Percentiles rank a stretch among this genome's conserved stretches.
Conservation (phyloP, 2,329 filamentous ascomycete genomes). For the Davidsoniella virescens region DNA sequence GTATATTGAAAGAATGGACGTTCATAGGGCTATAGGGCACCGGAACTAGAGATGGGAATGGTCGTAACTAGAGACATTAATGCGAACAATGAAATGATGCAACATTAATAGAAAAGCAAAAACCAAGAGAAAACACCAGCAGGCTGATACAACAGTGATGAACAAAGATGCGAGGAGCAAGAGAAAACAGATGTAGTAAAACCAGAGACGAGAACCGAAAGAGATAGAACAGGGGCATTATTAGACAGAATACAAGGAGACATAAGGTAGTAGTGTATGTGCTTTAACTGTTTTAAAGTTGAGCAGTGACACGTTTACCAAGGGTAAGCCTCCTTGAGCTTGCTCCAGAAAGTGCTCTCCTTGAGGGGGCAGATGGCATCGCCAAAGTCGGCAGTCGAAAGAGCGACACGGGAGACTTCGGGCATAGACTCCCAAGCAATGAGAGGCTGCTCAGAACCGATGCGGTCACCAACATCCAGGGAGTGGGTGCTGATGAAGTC, state of each 20-base stretch:
- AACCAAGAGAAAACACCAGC: not conserved
- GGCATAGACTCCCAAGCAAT: conserved; percentile 29
- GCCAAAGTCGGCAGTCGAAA: conserved; percentile 25
- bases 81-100: not conserved
- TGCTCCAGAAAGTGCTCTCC: conserved; percentile 17
- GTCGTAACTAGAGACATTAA: conserved; percentile 1
- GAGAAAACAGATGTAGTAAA: not conserved
- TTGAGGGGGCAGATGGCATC: conserved; percentile 27
- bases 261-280: not conserved
- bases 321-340: conserved; percentile 13
- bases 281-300: conserved; percentile 1
- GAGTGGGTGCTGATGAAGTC: conserved; percentile 21
- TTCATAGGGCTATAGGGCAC: not conserved
- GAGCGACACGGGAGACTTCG: conserved; percentile 20
- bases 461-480: conserved; percentile 21
- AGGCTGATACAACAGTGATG: not conserved
- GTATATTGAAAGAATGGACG: too few relatives aligned
- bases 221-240: not conserved
- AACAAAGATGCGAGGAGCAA: not conserved
- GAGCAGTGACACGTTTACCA: not conserved
- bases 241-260: not conserved
- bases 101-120: not conserved
- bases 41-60: not conserved
- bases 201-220: not conserved
- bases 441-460: conserved; percentile 24